Evolutionary conservation across 1,139 yeast species (phyloP), one percentile per base, ranked within the genome.

Genomic region (Scheffersomyces quercinus): DNA sequence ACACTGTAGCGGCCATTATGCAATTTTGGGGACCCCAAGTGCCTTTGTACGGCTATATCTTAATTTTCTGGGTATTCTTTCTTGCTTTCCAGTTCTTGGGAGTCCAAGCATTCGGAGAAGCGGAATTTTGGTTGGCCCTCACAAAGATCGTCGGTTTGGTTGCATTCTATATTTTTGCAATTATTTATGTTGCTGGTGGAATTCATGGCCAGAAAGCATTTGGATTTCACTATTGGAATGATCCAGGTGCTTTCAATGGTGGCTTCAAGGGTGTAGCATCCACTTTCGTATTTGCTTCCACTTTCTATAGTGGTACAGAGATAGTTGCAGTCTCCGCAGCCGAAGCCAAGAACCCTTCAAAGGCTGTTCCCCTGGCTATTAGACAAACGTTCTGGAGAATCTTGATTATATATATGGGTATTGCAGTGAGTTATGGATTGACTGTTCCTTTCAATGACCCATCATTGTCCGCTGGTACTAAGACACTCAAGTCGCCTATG

Each of bases 211-310:
- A 66, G 31, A 69, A 68, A 28, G 84, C 82, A 4, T 81, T 79
- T 56, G 79, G 80, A 1, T 73, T 73, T 52, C 73, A 69, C 36
- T 73, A 73, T 53, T 73, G 78, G 78, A 70, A 78, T 46, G 72
- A 68, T 44, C 85, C 86, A 1, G 79, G 79, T 29, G 64, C 77
- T 5, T 70, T 73, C 48, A 56, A 52, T 9, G 46, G 55, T 35
- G 65, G 66, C 3, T 62, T 62, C 50, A 59, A 58, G 49, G 88
- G 90, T 40, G 82, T 85, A 37, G 90, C 85, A 11, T 75, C 70
- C 43, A 83, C 87, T 2, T 83, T 86, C 56, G 87, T 85, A 8
- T 84, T 80, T 63, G 84, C 88, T 39, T 81, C 81, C 58, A 82
- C 80, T 3, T 81, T 78, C 46, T 79, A 78, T 49, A 67, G 80